Evolutionary conservation across 2,329 filamentous ascomycete genomes (phyloP), one percentile per base, ranked within the genome.

Genomic region (Fusarium sp.): DNA sequence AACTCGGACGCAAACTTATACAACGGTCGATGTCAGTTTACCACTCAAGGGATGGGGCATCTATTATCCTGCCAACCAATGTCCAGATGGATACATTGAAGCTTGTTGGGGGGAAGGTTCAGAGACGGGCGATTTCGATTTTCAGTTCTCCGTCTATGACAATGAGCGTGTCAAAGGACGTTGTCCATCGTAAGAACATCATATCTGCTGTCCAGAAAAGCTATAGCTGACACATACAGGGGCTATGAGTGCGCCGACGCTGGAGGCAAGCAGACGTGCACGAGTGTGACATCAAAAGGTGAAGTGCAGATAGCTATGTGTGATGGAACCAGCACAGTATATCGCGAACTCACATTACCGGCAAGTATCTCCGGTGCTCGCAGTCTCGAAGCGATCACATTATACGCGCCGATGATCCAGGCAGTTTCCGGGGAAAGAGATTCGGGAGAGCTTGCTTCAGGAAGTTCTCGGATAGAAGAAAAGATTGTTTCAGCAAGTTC

Each of bases 321-420:
- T 11, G 24, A 30, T 0, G 29, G 22, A 0, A 24, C n/a, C 10
- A 38, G 9, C 3, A 48, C 48, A 4, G 11, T 48, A 16, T 44
- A 27, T 0, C 38, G 22, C 1, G 41, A 25, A 6, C 18, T 63
- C 1, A 44, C 30, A 3, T n/a, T 43, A 0, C 58, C 60, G 9
- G n/a, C 18, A 0, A 34, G 15, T 1, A 13, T 54, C 0, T n/a
- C 29, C 8, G 20, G 43, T 5, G 38, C n/a, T 2, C 12, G 20
- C 1, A 47, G 18, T 15, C 41, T 22, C 1, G 15, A 29, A 7
- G 41, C 38, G 6, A 2, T 47, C 0, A 57, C 58, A 2, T 5
- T 63, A 1, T 41, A 32, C 2, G 61, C 61, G 7, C 58, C 61
- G 3, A 63, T 64, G 61, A 44, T 64, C 8, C 58, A 64, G 18